These are phyloP conservation scores for Aschersonia sp. DNA, from an alignment of 2,329 filamentous ascomycete genomes.

Conservation along the genomic window DNA sequence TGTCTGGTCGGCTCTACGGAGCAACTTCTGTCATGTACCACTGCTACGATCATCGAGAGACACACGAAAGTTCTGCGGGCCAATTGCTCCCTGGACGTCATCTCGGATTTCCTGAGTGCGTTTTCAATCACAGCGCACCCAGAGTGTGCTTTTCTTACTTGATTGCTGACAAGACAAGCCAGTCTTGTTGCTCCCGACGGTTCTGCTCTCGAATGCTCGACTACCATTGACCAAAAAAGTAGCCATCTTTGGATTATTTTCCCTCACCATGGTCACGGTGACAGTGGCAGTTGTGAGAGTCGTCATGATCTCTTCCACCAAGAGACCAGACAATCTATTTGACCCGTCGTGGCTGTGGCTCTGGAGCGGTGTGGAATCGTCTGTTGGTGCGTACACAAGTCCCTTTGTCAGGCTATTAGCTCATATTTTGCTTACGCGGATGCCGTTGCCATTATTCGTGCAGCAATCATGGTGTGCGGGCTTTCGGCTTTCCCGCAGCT, in stretches of 20 bases:
- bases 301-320: conserved; percentile 1
- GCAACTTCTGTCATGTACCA: not conserved
- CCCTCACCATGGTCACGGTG: conserved; percentile 1
- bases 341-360: not conserved
- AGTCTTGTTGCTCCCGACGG: not conserved
- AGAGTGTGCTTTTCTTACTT: not conserved
- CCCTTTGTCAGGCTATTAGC: too few relatives aligned
- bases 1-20: not conserved
- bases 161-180: not conserved
- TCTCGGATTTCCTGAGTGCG: conserved; percentile 1
- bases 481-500: too few relatives aligned
- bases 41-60: not conserved
- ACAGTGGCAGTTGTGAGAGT: not conserved
- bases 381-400: not conserved
- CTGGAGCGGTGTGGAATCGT: not conserved
- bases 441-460: too few relatives aligned
- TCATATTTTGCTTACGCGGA: too few relatives aligned
- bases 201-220: conserved; percentile 1
- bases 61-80: not conserved
- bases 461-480: too few relatives aligned
- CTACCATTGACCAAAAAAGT: not conserved
- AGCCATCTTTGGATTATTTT: not conserved
- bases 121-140: not conserved
- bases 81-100: not conserved
- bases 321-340: not conserved